Conservation (phyloP, 495 filamentous ascomycete genomes). For the Penicillium riverlandense region DNA sequence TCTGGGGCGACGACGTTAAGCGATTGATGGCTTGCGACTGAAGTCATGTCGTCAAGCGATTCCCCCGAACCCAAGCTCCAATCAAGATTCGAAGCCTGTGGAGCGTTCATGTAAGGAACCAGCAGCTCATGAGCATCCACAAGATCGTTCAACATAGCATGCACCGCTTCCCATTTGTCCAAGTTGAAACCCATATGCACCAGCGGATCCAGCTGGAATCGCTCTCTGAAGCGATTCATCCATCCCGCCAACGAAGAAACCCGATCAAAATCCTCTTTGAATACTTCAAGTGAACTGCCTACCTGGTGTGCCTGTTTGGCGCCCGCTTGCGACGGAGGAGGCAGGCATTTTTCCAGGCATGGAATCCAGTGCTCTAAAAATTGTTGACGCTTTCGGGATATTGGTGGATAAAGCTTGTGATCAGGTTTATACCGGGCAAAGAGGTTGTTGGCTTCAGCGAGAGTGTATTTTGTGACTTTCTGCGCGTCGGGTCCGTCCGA, state of each 20-base stretch:
- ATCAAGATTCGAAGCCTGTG: constrained; percentile 13
- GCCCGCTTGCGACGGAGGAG: constrained; percentile 12
- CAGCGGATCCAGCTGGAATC: constrained; percentile 25
- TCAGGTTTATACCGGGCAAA: too few species aligned
- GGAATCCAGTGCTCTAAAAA: constrained; percentile 32
- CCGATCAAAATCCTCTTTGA: constrained; percentile 12
- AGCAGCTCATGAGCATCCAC: constrained; percentile 27
- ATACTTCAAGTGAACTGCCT: constrained; percentile 1
- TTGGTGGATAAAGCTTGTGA: too few species aligned
- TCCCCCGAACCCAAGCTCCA: constrained; percentile 7
- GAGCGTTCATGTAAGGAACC: constrained; percentile 9
- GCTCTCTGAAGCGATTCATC: constrained; percentile 20
- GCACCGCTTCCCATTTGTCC: constrained; percentile 37
- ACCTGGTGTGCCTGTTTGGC: constrained; percentile 4
- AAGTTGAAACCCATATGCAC: constrained; percentile 35
- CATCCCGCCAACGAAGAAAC: constrained; percentile 13
- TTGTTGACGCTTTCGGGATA: neutral
- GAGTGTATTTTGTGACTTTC: too few species aligned
- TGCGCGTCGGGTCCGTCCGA: too few species aligned
- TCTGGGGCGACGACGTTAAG: too few species aligned
- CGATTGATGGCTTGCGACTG: neutral
- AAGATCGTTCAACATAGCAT: constrained; percentile 30
- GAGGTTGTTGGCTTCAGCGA: too few species aligned
- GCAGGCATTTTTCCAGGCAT: constrained; percentile 37
- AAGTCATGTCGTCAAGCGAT: neutral